Evolutionary conservation across 805 yeast genomes (phyloP).

Genomic region (Cyberlindnera meyerae): DNA sequence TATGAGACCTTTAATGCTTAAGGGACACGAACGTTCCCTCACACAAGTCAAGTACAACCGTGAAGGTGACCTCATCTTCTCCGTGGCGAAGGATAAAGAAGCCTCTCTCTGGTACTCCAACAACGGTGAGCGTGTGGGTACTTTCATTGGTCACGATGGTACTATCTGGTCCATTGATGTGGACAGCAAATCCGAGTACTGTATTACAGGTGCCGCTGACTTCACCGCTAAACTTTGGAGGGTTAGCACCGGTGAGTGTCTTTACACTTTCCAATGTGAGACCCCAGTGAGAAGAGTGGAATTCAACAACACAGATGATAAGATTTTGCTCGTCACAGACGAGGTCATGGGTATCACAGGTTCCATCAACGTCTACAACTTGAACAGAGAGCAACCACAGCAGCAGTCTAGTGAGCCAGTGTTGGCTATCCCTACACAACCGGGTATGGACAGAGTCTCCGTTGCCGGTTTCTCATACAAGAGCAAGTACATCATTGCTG

Average conservation of each 20-base stretch:
- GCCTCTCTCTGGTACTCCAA: slow-evolving; percentile 92
- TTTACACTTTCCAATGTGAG: slow-evolving; percentile 65
- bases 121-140: slow-evolving; percentile 96
- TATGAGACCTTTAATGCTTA: slow-evolving; percentile 68
- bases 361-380: slow-evolving; percentile 60
- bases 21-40: slow-evolving; percentile 97
- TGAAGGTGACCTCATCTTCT: slow-evolving; percentile 90
- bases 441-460: slow-evolving; percentile 57
- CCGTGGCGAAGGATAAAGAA: slow-evolving; percentile 86
- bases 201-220: slow-evolving; percentile 91
- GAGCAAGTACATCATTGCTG: slow-evolving; percentile 71
- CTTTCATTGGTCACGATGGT: slow-evolving; percentile 86
- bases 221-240: slow-evolving; percentile 81
- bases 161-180: slow-evolving; percentile 93
- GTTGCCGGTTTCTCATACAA: slow-evolving; percentile 86
- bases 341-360: slow-evolving; percentile 90
- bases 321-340: slow-evolving; percentile 75
- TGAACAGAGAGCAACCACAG: slow-evolving; percentile 46
- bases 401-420: slow-evolving; percentile 51
- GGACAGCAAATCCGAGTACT: slow-evolving; percentile 59
- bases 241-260: slow-evolving; percentile 69
- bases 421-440: slow-evolving; percentile 54
- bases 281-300: slow-evolving; percentile 92
- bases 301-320: slow-evolving; percentile 67
- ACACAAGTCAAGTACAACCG: slow-evolving; percentile 94